phyloP scores from a whole-genome alignment of 768 basidiomycete species.

The Tricholoma saponaceum region DNA sequence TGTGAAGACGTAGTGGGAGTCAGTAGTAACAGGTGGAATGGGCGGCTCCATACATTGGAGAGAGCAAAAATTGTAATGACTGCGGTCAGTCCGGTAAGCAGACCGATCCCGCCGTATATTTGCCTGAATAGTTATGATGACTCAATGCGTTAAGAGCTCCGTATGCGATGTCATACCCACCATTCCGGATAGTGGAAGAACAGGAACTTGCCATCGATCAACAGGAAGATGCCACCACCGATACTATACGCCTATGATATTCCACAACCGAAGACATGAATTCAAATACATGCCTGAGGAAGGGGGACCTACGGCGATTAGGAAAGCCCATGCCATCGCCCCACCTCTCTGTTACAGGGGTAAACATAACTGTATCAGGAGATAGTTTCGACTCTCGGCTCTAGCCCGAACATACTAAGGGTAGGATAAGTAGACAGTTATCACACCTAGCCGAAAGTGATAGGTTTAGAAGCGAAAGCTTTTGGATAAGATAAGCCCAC shows the following conservation, averaged over 20 bases:
- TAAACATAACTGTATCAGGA: constrained; percentile 23
- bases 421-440: constrained; percentile 71
- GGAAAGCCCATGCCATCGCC: constrained; percentile 65
- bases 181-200: constrained; percentile 68
- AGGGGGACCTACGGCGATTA: constrained; percentile 49
- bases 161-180: constrained; percentile 27
- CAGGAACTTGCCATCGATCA: constrained; percentile 56
- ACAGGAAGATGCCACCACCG: constrained; percentile 60
- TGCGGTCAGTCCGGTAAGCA: constrained; percentile 48
- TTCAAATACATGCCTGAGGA: background rate
- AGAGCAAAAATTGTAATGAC: constrained; percentile 55
- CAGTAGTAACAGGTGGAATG: constrained; percentile 8
- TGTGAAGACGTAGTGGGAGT: constrained; percentile 26
- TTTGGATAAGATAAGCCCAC: constrained; percentile 19
- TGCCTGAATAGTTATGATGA: constrained; percentile 38
- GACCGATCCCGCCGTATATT: constrained; percentile 65
- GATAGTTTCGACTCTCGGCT: constrained; percentile 8
- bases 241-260: constrained; percentile 55
- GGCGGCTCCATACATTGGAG: constrained; percentile 48
- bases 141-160: constrained; percentile 26
- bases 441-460: constrained; percentile 54
- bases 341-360: constrained; percentile 51
- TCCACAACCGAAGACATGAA: background rate
- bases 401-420: constrained; percentile 48
- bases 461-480: constrained; percentile 6